These are phyloP conservation scores for Epichloe amarillans DNA, from an alignment of 2,329 filamentous ascomycete genomes.

Conservation along the genomic window DNA sequence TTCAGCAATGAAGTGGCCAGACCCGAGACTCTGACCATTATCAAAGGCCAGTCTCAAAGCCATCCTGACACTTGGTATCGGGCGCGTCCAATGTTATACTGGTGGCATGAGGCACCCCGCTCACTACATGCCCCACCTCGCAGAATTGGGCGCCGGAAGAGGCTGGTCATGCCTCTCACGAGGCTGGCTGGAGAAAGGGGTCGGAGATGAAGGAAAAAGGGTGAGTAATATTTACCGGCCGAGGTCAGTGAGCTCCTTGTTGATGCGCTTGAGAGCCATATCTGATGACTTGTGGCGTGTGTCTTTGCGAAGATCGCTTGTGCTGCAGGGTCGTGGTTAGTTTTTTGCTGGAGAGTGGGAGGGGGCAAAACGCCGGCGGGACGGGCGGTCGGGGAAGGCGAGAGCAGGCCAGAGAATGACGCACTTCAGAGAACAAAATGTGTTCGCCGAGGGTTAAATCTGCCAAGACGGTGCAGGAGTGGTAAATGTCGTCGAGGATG, in stretches of 20 bases:
- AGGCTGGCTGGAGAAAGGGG: constrained; percentile 4
- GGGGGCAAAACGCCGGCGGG: constrained; percentile 3
- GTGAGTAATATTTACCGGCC: constrained; percentile 53
- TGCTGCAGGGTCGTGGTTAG: constrained; percentile 12
- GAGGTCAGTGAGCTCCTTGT: constrained; percentile 85
- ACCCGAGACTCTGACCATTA: not conserved
- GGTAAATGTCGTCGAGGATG: constrained; percentile 1
- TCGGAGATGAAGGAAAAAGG: not conserved
- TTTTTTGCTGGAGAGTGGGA: constrained; percentile 2
- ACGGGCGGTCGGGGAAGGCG: constrained; percentile 7
- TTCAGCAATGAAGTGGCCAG: not conserved
- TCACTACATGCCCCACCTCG: constrained; percentile 25
- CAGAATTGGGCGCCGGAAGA: constrained; percentile 13
- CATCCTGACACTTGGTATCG: constrained; percentile 1
- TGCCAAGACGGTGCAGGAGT: constrained; percentile 10
- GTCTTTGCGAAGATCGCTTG: constrained; percentile 14
- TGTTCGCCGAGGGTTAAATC: constrained; percentile 2
- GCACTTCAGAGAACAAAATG: constrained; percentile 14
- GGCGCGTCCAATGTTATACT: constrained; percentile 6
- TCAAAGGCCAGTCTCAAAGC: not conserved
- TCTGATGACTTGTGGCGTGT: constrained; percentile 19
- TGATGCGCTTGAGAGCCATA: constrained; percentile 89
- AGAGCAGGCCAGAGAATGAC: constrained; percentile 11
- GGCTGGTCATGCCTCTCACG: constrained; percentile 9
- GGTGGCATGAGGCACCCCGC: constrained; percentile 20